Percentiles rank a stretch among this genome's conserved stretches.
These are phyloP conservation scores for Diospyros lotus DNA, from an alignment of 148 eudicot species.

Conservation along the genomic window DNA sequence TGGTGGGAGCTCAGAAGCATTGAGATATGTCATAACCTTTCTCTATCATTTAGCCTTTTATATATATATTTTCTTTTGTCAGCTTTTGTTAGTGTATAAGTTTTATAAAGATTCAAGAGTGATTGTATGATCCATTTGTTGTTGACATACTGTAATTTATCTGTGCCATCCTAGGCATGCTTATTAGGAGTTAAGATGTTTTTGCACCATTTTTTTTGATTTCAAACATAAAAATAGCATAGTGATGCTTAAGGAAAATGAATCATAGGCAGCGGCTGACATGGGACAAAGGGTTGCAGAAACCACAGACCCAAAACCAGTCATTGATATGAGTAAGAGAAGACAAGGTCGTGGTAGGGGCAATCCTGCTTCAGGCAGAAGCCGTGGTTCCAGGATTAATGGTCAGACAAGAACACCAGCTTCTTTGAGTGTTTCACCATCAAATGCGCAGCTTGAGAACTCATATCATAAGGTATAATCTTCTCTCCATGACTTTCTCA, in stretches of 20 bases:
- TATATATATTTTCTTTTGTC: not conserved
- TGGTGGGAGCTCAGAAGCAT: not conserved
- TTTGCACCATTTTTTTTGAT: not conserved
- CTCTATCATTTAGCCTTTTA: not conserved
- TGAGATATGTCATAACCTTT: not conserved
- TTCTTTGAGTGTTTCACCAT: slow-evolving; percentile 31
- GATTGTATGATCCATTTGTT: not conserved
- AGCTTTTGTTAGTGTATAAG: slow-evolving; percentile 2
- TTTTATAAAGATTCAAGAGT: not conserved
- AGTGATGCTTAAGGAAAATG: slow-evolving; percentile 10
- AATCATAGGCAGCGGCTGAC: slow-evolving; percentile 50
- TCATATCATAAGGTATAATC: slow-evolving; percentile 48
- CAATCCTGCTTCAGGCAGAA: slow-evolving; percentile 56
- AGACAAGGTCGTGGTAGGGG: slow-evolving; percentile 86
- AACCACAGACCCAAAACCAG: slow-evolving; percentile 36
- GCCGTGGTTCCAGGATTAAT: slow-evolving; percentile 62
- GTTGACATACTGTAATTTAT: slow-evolving; percentile 1
- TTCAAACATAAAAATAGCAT: not conserved
- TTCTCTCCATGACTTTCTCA: not conserved
- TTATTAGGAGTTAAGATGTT: not conserved
- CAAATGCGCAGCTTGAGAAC: slow-evolving; percentile 70
- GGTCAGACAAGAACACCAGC: slow-evolving; percentile 52
- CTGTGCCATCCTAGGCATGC: not conserved
- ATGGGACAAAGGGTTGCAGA: slow-evolving; percentile 43
- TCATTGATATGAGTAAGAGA: slow-evolving; percentile 50